Percentiles rank a stretch among this genome's conserved stretches.
Conservation (phyloP, 2,329 filamentous ascomycete species). For the Calonectria henricotiae region DNA sequence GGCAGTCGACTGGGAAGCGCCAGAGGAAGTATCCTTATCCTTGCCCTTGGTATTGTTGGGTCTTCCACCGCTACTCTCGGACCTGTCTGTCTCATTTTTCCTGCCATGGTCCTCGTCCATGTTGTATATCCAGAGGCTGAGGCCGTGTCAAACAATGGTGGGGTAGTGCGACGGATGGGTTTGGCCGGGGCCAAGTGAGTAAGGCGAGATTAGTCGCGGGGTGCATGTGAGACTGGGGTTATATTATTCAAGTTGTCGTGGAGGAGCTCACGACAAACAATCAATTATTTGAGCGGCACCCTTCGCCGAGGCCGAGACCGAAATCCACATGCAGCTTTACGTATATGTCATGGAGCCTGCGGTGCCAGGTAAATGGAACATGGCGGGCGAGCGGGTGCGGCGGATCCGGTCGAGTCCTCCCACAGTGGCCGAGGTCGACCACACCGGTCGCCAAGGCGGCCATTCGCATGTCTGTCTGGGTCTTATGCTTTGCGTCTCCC, state of each 20-base stretch:
- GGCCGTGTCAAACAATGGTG: slow-evolving; percentile 5
- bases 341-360: slow-evolving; percentile 5
- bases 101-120: slow-evolving; percentile 32
- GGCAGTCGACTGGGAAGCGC: slow-evolving; percentile 39
- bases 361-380: slow-evolving; percentile 7
- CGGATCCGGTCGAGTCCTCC: slow-evolving; percentile 44
- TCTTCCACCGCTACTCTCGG: slow-evolving; percentile 11
- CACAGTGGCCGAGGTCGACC: slow-evolving; percentile 41
- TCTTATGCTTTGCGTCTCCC: slow-evolving; percentile 20
- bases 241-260: slow-evolving; percentile 10
- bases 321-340: slow-evolving; percentile 17
- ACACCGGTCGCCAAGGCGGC: slow-evolving; percentile 20
- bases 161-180: slow-evolving; percentile 20
- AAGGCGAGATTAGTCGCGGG: slow-evolving; percentile 7
- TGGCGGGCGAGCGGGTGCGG: slow-evolving; percentile 50
- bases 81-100: slow-evolving; percentile 25
- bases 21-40: slow-evolving; percentile 42
- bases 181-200: slow-evolving; percentile 14
- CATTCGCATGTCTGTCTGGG: slow-evolving; percentile 36
- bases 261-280: slow-evolving; percentile 13
- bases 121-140: slow-evolving; percentile 4
- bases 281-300: slow-evolving; percentile 9
- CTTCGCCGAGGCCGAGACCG: slow-evolving; percentile 20
- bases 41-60: slow-evolving; percentile 42
- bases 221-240: slow-evolving; percentile 12